A percentile compares a stretch with the other conserved stretches of the same genome.
These are phyloP conservation scores for Hsuehochloa calcarea DNA, from an alignment of 176 grass and related monocot species.

Conservation along the genomic window DNA sequence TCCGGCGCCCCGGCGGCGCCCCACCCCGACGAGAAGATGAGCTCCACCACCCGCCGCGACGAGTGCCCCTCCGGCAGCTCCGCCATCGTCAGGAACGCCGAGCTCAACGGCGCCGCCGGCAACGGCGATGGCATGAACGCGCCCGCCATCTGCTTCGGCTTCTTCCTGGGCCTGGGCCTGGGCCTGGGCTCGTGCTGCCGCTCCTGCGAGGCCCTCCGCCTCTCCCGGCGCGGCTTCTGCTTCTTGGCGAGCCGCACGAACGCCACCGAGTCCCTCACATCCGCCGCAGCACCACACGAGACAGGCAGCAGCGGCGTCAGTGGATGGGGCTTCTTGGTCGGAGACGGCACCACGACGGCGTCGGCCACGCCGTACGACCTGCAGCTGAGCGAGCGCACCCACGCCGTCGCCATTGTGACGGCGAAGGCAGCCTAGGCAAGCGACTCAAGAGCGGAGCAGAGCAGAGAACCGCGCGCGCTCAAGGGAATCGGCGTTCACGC, in stretches of 20 bases:
- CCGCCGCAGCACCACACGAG: slow-evolving; percentile 36
- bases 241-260: slow-evolving; percentile 16
- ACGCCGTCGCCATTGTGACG: slow-evolving; percentile 61
- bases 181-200: background rate
- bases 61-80: slow-evolving; percentile 57
- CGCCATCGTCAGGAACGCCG: slow-evolving; percentile 47
- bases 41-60: slow-evolving; percentile 64
- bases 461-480: background rate
- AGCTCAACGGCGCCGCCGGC: background rate
- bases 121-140: slow-evolving; percentile 40
- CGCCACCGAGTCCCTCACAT: slow-evolving; percentile 42
- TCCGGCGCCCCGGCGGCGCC: background rate
- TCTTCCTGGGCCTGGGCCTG: slow-evolving; percentile 57
- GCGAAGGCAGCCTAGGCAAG: background rate
- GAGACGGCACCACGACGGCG: slow-evolving; percentile 32
- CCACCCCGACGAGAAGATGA: slow-evolving; percentile 67
- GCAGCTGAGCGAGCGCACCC: slow-evolving; percentile 73
- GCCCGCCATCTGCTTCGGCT: slow-evolving; percentile 35
- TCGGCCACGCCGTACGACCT: slow-evolving; percentile 57
- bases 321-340: slow-evolving; percentile 7
- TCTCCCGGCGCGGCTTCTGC: slow-evolving; percentile 31
- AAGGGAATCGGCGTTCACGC: background rate
- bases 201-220: slow-evolving; percentile 7
- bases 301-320: slow-evolving; percentile 14
- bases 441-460: background rate